These are phyloP conservation scores for Xylariaceae sp. DNA, from an alignment of 2,329 filamentous ascomycete species.

Conservation along the genomic window DNA sequence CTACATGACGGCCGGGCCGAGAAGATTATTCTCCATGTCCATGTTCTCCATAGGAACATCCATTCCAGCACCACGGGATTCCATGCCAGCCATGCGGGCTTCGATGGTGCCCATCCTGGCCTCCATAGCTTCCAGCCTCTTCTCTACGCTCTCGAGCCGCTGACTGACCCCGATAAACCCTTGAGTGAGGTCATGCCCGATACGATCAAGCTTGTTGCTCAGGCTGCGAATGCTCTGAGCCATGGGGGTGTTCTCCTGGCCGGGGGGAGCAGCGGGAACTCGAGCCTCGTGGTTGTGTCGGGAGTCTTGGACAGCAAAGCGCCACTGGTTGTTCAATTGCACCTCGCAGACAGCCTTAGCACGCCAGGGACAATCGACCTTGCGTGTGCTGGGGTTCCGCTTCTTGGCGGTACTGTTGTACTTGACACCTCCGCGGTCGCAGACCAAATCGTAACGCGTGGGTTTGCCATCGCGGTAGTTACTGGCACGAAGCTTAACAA, in stretches of 20 bases:
- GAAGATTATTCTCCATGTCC: constrained; percentile 35
- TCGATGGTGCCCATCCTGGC: constrained; percentile 36
- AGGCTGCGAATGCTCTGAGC: constrained; percentile 57
- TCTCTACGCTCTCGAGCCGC: constrained; percentile 51
- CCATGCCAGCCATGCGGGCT: constrained; percentile 38
- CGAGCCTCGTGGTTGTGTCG: constrained; percentile 62
- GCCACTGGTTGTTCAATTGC: constrained; percentile 61
- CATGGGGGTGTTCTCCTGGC: constrained; percentile 57
- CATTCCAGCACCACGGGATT: constrained; percentile 34
- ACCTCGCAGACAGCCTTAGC: constrained; percentile 64
- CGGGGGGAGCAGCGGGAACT: constrained; percentile 50
- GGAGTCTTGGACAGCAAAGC: constrained; percentile 60
- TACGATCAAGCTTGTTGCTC: constrained; percentile 58
- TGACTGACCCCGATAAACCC: constrained; percentile 51
- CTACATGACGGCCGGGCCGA: constrained; percentile 38
- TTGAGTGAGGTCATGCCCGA: constrained; percentile 55
- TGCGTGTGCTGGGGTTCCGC: constrained; percentile 61
- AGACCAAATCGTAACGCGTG: constrained; percentile 61
- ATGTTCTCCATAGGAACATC: constrained; percentile 40
- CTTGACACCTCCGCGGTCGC: constrained; percentile 62
- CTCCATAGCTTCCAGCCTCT: constrained; percentile 55
- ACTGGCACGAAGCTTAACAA: constrained; percentile 61
- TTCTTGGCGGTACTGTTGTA: constrained; percentile 65
- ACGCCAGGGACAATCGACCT: constrained; percentile 62
- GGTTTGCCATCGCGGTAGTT: constrained; percentile 63